phyloP scores from a whole-genome alignment of 139 green algal genomes.

The Coelastrella sp. region DNA sequence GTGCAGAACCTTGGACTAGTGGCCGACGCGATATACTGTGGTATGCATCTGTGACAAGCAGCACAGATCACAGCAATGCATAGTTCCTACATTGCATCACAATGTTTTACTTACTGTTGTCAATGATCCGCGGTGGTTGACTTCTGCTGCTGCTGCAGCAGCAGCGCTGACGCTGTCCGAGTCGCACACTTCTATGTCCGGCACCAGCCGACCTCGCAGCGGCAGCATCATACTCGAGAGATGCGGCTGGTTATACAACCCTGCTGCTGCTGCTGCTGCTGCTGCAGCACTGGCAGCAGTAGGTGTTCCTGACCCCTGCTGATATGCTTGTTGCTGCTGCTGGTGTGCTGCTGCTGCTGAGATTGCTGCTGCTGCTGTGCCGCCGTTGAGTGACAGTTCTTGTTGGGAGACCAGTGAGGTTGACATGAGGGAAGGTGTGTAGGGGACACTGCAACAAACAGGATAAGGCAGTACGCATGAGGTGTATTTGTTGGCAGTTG shows the following conservation, averaged over 20 bases:
- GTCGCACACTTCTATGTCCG: constrained; percentile 23
- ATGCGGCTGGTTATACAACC: no score
- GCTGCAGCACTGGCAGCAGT: not conserved
- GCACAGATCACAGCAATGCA: no score
- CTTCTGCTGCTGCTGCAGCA: not conserved
- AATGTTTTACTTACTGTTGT: not conserved
- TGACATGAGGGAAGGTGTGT: not conserved
- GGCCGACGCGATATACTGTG: no score
- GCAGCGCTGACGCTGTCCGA: not conserved
- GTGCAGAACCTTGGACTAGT: no score
- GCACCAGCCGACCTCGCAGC: constrained; percentile 11
- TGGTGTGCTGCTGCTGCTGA: constrained; percentile 11
- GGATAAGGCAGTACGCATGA: no score
- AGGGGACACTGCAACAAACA: not conserved
- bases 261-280: not conserved
- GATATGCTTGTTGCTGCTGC: constrained; percentile 9
- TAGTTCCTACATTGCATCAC: no score
- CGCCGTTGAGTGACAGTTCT: not conserved
- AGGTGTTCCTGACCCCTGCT: not conserved
- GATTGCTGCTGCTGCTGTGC: constrained; percentile 21
- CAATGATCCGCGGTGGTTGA: not conserved
- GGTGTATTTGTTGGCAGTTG: no score
- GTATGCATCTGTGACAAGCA: no score
- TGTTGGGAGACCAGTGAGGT: not conserved
- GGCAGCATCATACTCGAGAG: not conserved